Conservation (phyloP, 805 yeast genomes). For the Cyberlindnera euphorbiae region DNA sequence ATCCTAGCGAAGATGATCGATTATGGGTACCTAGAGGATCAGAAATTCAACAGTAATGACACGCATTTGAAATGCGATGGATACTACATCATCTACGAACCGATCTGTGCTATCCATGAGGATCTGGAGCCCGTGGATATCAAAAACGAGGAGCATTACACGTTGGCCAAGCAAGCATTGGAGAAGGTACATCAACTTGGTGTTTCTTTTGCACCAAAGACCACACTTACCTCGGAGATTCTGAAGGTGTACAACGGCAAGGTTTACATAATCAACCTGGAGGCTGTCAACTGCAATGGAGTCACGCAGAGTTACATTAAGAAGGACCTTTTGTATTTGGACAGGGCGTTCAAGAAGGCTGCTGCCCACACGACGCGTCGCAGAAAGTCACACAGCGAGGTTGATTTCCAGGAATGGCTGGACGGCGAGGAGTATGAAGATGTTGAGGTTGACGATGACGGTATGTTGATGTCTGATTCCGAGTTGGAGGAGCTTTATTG, state of each 20-base stretch:
- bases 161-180: conserved; percentile 14
- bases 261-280: conserved; percentile 22
- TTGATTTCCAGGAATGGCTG: too few species aligned
- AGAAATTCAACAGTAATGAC: conserved; percentile 13
- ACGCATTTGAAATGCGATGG: conserved; percentile 26
- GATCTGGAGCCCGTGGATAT: conserved; percentile 15
- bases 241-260: conserved; percentile 18
- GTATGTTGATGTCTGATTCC: too few species aligned
- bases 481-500: too few species aligned
- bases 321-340: conserved; percentile 15
- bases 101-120: conserved; percentile 14
- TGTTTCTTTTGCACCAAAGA: conserved; percentile 20
- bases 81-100: conserved; percentile 23
- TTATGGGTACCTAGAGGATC: conserved; percentile 26
- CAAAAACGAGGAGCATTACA: conserved; percentile 11
- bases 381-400: too few species aligned
- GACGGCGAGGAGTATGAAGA: too few species aligned
- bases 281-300: conserved; percentile 13
- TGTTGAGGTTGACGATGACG: too few species aligned
- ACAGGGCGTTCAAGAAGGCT: conserved; percentile 11
- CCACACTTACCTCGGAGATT: conserved; percentile 13
- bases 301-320: conserved; percentile 3
- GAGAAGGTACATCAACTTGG: conserved; percentile 19
- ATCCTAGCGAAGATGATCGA: conserved; percentile 21
- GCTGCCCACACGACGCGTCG: too few species aligned